Conservation (phyloP, 2,329 filamentous ascomycete genomes). For the Penicillium olsonii region DNA sequence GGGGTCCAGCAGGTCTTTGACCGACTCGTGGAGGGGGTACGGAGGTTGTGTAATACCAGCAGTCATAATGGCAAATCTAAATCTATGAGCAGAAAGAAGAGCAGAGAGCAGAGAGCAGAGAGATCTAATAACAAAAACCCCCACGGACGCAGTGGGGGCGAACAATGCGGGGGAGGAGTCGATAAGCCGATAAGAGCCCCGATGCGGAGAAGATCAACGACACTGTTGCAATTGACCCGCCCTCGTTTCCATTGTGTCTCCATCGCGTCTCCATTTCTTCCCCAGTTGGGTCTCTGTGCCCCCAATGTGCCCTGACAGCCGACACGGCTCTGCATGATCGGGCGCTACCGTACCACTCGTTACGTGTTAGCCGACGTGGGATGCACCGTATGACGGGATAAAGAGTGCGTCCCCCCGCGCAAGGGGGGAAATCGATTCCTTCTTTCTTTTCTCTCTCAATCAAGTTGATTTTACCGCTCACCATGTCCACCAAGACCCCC, state of each 20-base stretch:
- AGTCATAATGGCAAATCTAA: neutral
- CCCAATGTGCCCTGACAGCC: neutral
- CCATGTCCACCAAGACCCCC: conserved; percentile 41
- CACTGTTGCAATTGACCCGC: neutral
- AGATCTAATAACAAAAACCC: neutral
- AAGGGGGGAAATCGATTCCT: neutral
- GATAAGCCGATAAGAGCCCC: conserved; percentile 4
- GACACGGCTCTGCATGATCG: neutral
- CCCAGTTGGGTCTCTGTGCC: neutral
- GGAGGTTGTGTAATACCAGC: conserved; percentile 34
- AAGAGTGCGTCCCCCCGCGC: neutral
- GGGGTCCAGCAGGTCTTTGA: conserved; percentile 49
- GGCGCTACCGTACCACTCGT: neutral
- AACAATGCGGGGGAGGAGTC: conserved; percentile 1
- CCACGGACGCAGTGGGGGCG: conserved; percentile 1
- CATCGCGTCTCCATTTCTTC: neutral
- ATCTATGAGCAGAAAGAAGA: neutral
- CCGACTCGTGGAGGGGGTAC: conserved; percentile 53
- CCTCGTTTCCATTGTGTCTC: neutral
- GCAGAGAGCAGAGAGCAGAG: neutral
- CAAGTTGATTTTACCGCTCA: neutral
- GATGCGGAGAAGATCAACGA: neutral
- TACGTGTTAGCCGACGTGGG: neutral
- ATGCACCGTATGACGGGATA: neutral
- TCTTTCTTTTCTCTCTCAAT: neutral